Evolutionary conservation across 768 basidiomycete genomes (phyloP).

Genomic region (Lepiota venenata): DNA sequence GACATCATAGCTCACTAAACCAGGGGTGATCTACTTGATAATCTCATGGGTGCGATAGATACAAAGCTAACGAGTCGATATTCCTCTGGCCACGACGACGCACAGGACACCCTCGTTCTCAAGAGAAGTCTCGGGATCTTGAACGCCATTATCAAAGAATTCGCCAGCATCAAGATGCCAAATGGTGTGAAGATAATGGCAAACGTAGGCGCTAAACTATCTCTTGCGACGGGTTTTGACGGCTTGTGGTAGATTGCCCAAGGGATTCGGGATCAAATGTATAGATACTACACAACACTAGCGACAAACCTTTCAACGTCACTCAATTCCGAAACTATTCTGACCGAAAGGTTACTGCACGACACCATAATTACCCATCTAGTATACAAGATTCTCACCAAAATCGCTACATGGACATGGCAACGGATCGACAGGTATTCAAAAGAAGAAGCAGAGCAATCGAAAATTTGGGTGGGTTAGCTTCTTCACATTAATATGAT

Average conservation of each 20-base stretch:
- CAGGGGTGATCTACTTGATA: constrained; percentile 60
- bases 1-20: not conserved
- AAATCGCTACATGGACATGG: constrained; percentile 75
- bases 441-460: constrained; percentile 38
- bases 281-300: constrained; percentile 57
- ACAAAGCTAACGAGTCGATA: constrained; percentile 49
- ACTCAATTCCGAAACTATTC: constrained; percentile 41
- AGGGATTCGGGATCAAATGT: constrained; percentile 51
- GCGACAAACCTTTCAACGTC: constrained; percentile 35
- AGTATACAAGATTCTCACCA: constrained; percentile 71
- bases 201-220: constrained; percentile 34
- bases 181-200: constrained; percentile 65
- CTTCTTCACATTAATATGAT: not conserved
- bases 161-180: constrained; percentile 66
- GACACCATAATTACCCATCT: constrained; percentile 59
- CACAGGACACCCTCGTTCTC: constrained; percentile 44
- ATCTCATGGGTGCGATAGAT: constrained; percentile 55
- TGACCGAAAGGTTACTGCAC: constrained; percentile 29
- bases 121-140: constrained; percentile 62
- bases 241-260: constrained; percentile 43
- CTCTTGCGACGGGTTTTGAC: not conserved
- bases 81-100: constrained; percentile 35
- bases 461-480: constrained; percentile 51
- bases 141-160: constrained; percentile 67
- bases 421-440: constrained; percentile 39